phyloP scores from a whole-genome alignment of 305 asterid genomes.

The Vinca major region DNA sequence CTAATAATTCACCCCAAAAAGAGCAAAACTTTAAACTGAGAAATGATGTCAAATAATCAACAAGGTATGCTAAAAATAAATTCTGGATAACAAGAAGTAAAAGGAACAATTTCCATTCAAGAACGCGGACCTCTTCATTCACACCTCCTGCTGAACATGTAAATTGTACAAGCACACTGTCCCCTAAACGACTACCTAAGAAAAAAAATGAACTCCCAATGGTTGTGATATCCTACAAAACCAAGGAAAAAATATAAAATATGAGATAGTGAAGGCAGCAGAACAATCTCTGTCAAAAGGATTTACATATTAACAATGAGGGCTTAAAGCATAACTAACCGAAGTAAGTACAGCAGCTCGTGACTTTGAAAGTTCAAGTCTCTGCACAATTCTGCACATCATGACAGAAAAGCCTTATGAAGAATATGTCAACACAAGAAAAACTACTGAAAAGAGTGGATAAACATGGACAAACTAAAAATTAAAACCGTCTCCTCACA shows the following conservation, averaged over 20 bases:
- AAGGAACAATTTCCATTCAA: constrained; percentile 6
- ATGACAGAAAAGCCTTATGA: constrained; percentile 2
- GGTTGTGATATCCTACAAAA: constrained; percentile 64
- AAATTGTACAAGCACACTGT: constrained; percentile 92
- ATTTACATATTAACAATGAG: constrained; percentile 10
- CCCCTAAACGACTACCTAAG: constrained; percentile 96
- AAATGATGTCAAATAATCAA: background rate
- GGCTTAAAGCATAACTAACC: constrained; percentile 38
- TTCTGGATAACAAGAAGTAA: background rate
- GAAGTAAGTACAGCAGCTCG: constrained; percentile 96
- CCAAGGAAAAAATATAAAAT: constrained; percentile 16
- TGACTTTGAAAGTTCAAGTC: constrained; percentile 87
- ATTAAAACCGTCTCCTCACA: background rate
- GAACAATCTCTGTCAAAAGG: constrained; percentile 1
- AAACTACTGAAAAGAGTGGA: background rate
- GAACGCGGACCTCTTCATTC: constrained; percentile 71
- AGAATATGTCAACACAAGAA: background rate
- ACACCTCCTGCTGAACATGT: constrained; percentile 70
- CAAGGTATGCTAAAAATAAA: constrained; percentile 5
- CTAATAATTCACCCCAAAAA: background rate
- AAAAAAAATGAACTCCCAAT: constrained; percentile 82
- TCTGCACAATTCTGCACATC: constrained; percentile 79
- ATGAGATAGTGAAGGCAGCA: constrained; percentile 6
- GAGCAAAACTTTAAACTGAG: background rate
- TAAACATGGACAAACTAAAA: background rate